Conservation (phyloP, 371 early-diverging fungal genomes). For the Saksenaea vasiformis region DNA sequence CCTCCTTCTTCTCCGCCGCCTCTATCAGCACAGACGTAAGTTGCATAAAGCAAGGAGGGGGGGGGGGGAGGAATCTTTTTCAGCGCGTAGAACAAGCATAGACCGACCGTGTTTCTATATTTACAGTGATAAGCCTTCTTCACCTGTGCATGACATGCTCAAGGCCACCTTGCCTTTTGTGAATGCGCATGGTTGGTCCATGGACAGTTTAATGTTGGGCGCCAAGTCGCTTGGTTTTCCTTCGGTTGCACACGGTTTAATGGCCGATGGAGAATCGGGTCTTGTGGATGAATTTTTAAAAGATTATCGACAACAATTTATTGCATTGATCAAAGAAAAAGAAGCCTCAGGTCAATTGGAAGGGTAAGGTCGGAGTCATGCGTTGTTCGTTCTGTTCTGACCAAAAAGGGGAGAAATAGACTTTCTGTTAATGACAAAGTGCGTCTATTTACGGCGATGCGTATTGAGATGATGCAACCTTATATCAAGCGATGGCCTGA, state of each 20-base stretch:
- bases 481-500: slow-evolving; percentile 82
- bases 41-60: too few relatives aligned
- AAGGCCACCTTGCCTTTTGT: slow-evolving; percentile 71
- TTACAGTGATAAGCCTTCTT: not conserved
- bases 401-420: slow-evolving; percentile 19
- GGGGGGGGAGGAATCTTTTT: too few relatives aligned
- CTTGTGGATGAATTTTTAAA: slow-evolving; percentile 78
- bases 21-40: too few relatives aligned
- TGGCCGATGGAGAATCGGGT: slow-evolving; percentile 68
- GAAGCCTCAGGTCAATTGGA: slow-evolving; percentile 43
- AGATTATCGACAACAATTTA: slow-evolving; percentile 61
- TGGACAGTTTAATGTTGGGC: slow-evolving; percentile 65
- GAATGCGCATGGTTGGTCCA: slow-evolving; percentile 75
- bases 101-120: too few relatives aligned
- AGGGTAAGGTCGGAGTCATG: slow-evolving; percentile 33
- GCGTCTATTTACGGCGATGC: slow-evolving; percentile 59
- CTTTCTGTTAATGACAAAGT: slow-evolving; percentile 62
- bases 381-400: too few relatives aligned
- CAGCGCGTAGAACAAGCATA: too few relatives aligned
- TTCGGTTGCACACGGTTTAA: slow-evolving; percentile 72
- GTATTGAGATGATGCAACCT: slow-evolving; percentile 77
- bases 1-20: too few relatives aligned
- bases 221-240: slow-evolving; percentile 73
- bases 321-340: slow-evolving; percentile 49
- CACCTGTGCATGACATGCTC: slow-evolving; percentile 46